Percentiles rank a stretch among this genome's conserved stretches.
Evolutionary conservation across 305 asterid species (phyloP).

Genomic region (Ilex paraguariensis): DNA sequence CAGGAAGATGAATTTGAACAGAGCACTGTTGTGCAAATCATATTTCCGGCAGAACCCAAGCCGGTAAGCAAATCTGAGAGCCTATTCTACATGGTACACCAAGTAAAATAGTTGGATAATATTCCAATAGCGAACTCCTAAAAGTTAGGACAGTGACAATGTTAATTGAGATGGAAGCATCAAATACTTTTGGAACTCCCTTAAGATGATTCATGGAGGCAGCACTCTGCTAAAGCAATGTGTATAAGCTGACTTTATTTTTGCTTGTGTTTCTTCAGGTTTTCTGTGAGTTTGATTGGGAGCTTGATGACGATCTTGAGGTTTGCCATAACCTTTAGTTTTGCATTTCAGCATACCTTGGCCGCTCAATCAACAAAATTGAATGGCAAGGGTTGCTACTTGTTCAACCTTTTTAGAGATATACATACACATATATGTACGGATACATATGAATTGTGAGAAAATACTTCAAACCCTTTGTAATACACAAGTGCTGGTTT

Average conservation of each 20-base stretch:
- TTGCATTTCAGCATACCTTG: too few relatives aligned
- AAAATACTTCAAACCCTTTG: too few relatives aligned
- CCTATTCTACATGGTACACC: too few relatives aligned
- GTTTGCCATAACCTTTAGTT: slow-evolving; percentile 24
- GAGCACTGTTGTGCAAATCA: slow-evolving; percentile 51
- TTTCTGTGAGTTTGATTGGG: slow-evolving; percentile 91
- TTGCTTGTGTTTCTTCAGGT: slow-evolving; percentile 31
- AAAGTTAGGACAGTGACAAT: too few relatives aligned
- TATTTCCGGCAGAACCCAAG: slow-evolving; percentile 68
- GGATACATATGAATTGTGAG: too few relatives aligned
- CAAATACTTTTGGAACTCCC: neutral
- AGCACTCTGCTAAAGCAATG: neutral
- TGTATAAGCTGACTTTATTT: neutral
- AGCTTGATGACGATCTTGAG: slow-evolving; percentile 67
- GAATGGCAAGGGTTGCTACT: too few relatives aligned
- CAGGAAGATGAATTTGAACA: slow-evolving; percentile 68
- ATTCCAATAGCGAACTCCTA: too few relatives aligned
- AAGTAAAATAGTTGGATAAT: too few relatives aligned
- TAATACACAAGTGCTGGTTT: too few relatives aligned
- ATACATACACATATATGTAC: too few relatives aligned
- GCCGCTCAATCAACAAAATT: too few relatives aligned
- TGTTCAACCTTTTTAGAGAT: too few relatives aligned
- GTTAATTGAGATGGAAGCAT: neutral
- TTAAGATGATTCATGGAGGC: neutral
- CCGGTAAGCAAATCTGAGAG: slow-evolving; percentile 38